phyloP scores from a whole-genome alignment of 2,329 filamentous ascomycete species.

The Dryadomyces sulphureus region DNA sequence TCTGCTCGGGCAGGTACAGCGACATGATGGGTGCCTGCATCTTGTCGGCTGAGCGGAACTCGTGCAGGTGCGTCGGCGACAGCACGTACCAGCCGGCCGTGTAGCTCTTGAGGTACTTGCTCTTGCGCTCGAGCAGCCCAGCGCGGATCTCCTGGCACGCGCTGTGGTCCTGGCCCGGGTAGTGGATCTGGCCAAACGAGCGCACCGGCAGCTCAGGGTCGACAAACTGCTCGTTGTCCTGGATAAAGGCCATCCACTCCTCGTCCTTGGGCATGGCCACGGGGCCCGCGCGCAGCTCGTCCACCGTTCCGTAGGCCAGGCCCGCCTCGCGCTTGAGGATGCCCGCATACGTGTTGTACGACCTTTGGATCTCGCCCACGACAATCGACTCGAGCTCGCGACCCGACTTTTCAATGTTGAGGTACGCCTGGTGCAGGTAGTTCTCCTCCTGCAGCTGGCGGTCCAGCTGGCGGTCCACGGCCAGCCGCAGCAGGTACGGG shows the following conservation, averaged over 20 bases:
- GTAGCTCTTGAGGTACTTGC: constrained; percentile 97
- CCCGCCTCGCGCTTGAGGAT: constrained; percentile 88
- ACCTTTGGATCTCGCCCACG: constrained; percentile 93
- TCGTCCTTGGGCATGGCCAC: constrained; percentile 88
- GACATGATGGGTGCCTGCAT: constrained; percentile 91
- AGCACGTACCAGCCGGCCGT: constrained; percentile 94
- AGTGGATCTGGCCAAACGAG: constrained; percentile 68
- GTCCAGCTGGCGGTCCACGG: constrained; percentile 81
- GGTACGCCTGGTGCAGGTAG: constrained; percentile 85
- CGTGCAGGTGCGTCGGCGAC: constrained; percentile 90
- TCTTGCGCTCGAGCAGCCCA: constrained; percentile 90
- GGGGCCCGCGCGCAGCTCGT: constrained; percentile 70
- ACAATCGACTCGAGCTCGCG: constrained; percentile 93
- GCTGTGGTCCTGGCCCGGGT: constrained; percentile 78
- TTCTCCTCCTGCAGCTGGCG: constrained; percentile 94
- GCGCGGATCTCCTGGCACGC: constrained; percentile 72
- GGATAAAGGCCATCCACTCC: constrained; percentile 78
- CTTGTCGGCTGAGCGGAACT: constrained; percentile 97
- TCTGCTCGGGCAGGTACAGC: constrained; percentile 85
- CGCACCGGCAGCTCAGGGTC: constrained; percentile 71
- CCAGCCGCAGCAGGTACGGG: constrained; percentile 73
- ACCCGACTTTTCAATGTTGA: constrained; percentile 88
- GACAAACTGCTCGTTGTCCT: constrained; percentile 70
- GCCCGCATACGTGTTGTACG: constrained; percentile 84
- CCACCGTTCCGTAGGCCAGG: constrained; percentile 60